Evolutionary conservation across 2,329 filamentous ascomycete genomes (phyloP), one percentile per base, ranked within the genome.

Genomic region (Aspergillus sp.): DNA sequence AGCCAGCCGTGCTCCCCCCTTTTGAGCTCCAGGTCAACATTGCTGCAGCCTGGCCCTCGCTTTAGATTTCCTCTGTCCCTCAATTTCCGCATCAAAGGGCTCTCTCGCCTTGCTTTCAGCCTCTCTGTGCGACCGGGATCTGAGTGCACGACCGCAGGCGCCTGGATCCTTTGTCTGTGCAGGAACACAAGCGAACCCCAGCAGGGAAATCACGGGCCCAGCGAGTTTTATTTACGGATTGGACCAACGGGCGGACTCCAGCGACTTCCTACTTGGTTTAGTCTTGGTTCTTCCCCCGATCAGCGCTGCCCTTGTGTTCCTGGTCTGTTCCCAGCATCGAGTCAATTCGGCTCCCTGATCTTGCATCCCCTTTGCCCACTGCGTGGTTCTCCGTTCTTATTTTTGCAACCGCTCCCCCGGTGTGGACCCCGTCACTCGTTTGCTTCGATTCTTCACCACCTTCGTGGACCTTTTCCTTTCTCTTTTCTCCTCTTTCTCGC

Each of bases 361-460:
- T 52, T 39, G 30, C 42, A 22, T 56, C 50, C 47, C 48, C 53
- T 46, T 49, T 55, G 40, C 33, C 20, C 40, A 41, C 42, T 54
- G 45, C 41, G 39, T 51, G 24, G 48, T 47, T 51, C 51, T 40
- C 44, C 42, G 48, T 47, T 51, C 51, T 40, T 48, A 42, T 30
- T 45, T 22, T 50, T 41, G n/a, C 45, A 52, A 47, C 9, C 9
- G 27, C 27, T 37, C 51, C 17, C 48, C 42, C 30, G 17, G 40
- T 46, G 45, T 56, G 49, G 41, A 57, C 51, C 33, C 49, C 34
- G 57, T 55, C 57, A 54, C 47, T 62, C 57, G 54, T 60, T 59
- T 46, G 45, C 46, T 60, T 54, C 48, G 47, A n/a, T 53, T 52
- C 46, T 55, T 56, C 24, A 60, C 49, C 61, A 51, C 55, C 17